Evolutionary conservation across 768 basidiomycete genomes (phyloP), one percentile per base, ranked within the genome.

Genomic region (Mycena venus): DNA sequence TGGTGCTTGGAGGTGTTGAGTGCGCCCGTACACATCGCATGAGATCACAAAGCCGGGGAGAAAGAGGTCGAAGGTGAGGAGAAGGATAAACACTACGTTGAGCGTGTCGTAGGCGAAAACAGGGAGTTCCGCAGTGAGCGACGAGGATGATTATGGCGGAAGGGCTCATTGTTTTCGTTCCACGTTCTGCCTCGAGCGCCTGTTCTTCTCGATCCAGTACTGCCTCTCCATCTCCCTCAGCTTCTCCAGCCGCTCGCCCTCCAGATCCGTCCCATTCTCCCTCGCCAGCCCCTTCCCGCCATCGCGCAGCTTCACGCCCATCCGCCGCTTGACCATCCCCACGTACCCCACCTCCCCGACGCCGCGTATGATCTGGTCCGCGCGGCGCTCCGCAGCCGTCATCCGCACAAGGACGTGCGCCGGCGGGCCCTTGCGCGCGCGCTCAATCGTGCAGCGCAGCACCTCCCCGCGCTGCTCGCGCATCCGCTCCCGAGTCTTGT

Each of bases 291-390:
- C 72, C 49, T 47, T 61, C 9, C 75, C 75, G 10, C 72, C 79
- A 44, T 76, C 75, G 9, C 71, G 62, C 75, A 93, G 74, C 80
- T 86, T 90, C 65, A 86, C 87, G 3, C 93, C 91, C 71, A 90
- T 80, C 70, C 78, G 82, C 70, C 83, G 83, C 84, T 95, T 96
- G 61, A 92, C 85, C 78, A 82, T 78, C n/a, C 89, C 94, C 2
- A 91, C 88, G 80, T 94, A 95, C 17, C 95, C 95, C 0, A 89
- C 93, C 80, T 92, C 91, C 66, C 92, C 88, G 2, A 90, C 85
- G 44, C 85, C 87, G 42, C 90, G 82, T 62, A 86, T 85, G 6
- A 93, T 82, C 73, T 82, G 83, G 74, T 95, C 93, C 80, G 85
- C 79, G 62, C 80, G 82, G 70, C 85, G 86, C 70, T 88, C 82